Base-by-base conservation (phyloP, 2,329 filamentous ascomycete species). In the Penicillium sp. region DNA sequence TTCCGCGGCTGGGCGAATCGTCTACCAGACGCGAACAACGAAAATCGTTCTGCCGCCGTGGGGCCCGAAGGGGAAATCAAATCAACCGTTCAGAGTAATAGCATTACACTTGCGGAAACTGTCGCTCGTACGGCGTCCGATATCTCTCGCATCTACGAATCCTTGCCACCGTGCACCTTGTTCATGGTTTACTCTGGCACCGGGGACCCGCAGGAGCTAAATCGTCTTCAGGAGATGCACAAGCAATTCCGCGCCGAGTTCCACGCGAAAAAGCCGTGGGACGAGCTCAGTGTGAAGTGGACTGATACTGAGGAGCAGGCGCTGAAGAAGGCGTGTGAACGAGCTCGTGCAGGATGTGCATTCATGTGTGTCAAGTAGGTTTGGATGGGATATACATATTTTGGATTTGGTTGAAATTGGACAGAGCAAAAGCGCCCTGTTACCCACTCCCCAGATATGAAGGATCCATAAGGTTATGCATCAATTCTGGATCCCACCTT, bases 131-230 rank as follows among this genome's bases (percentile, higher is more conserved):
- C 78, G 0, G 68, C 79, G 25, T 57, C 65, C 9, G 63, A 71
- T 37, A 77, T 84, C 43, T 57, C 62, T 15, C 63, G 64, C 8
- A 71, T 83, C 39, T 80, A 76, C 57, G 71, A 77, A 2, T 68
- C 71, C 5, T 64, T 83, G 19, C 79, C 80, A 10, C 67, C 71
- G 4, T 78, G 77, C 53, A 82, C 79, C 1, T 72, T 80, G 7
- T 73, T 83, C 39, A 70, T 84, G 18, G 74, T 83, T 19, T 83
- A 82, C 59, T 79, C 75, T 41, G 80, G 80, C n/a, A 80, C 78
- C 2, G 78, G 78, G 19, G 79, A 83, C 53, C 79, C 80, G 16
- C 67, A 77, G 19, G 75, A 79, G 39, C 69, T 80, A 29, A 64
- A 70, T 27, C 72, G 76, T 18, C 59, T 83, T 51, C 78, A 81